These are phyloP conservation scores for Amanita rubescens DNA, from an alignment of 768 basidiomycete species.

Conservation along the genomic window DNA sequence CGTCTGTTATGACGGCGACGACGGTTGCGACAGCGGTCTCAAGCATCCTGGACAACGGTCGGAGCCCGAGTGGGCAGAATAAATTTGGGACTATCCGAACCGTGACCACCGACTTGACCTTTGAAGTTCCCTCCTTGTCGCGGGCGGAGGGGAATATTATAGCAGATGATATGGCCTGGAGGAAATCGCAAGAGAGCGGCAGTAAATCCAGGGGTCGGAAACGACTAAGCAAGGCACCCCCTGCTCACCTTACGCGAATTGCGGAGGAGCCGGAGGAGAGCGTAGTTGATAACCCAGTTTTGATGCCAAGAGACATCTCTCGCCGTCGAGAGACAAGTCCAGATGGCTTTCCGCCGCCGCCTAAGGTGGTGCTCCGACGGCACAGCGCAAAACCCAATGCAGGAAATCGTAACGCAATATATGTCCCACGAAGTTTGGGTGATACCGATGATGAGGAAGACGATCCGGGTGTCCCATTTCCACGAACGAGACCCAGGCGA, in stretches of 20 bases:
- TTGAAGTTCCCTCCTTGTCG: constrained; percentile 60
- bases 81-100: constrained; percentile 78
- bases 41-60: constrained; percentile 51
- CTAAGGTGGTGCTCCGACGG: constrained; percentile 45
- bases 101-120: constrained; percentile 76
- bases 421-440: constrained; percentile 30
- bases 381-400: constrained; percentile 44
- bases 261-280: constrained; percentile 66
- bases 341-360: constrained; percentile 35
- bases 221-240: constrained; percentile 54
- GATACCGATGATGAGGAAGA: constrained; percentile 26
- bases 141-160: constrained; percentile 57
- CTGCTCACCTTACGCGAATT: constrained; percentile 58
- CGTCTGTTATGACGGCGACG: constrained; percentile 52
- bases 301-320: constrained; percentile 42
- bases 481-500: constrained; percentile 50
- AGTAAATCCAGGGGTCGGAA: constrained; percentile 44
- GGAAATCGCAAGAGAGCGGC: constrained; percentile 11
- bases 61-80: constrained; percentile 34
- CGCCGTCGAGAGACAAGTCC: constrained; percentile 51
- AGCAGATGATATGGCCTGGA: constrained; percentile 37
- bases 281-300: constrained; percentile 43
- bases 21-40: constrained; percentile 46
- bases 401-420: constrained; percentile 37
- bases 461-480: constrained; percentile 55